phyloP scores from a whole-genome alignment of 1,139 yeast species.

The Pichia sp. region DNA sequence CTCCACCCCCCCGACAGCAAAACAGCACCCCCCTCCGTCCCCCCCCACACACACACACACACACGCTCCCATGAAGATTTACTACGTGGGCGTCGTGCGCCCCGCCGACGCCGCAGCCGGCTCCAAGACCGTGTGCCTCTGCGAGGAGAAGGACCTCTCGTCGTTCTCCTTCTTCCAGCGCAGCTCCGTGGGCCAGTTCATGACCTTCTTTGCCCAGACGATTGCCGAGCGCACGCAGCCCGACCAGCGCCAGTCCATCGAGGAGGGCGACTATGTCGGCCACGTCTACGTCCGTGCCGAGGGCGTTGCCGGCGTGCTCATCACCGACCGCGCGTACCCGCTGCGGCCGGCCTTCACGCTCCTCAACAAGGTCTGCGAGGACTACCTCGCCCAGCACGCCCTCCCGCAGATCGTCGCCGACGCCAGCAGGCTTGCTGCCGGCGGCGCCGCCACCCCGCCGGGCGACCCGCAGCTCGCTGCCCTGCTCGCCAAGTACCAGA shows the following conservation, averaged over 20 bases:
- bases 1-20: too few relatives aligned
- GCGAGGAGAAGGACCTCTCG: conserved; percentile 76
- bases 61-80: conserved; percentile 59
- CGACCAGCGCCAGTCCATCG: conserved; percentile 92
- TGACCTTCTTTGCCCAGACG: conserved; percentile 91
- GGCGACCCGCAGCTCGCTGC: conserved; percentile 38
- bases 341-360: conserved; percentile 96
- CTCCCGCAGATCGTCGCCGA: conserved; percentile 59
- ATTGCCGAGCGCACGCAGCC: conserved; percentile 82
- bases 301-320: conserved; percentile 89
- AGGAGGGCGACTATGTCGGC: conserved; percentile 87
- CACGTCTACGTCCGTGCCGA: conserved; percentile 89
- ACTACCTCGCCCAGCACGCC: conserved; percentile 82
- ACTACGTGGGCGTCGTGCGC: conserved; percentile 81
- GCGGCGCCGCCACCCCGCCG: conserved; percentile 57
- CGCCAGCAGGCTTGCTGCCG: conserved; percentile 94
- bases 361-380: conserved; percentile 86
- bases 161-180: conserved; percentile 73
- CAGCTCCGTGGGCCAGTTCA: conserved; percentile 68
- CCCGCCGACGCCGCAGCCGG: conserved; percentile 43
- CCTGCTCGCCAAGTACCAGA: conserved; percentile 83
- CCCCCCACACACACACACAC: too few relatives aligned
- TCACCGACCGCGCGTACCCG: conserved; percentile 94
- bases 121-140: conserved; percentile 57
- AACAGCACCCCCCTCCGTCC: too few relatives aligned